A percentile compares a stretch with the other conserved stretches of the same genome.
Evolutionary conservation across 306 rosid species (phyloP).

Genomic region (Senna siamea): DNA sequence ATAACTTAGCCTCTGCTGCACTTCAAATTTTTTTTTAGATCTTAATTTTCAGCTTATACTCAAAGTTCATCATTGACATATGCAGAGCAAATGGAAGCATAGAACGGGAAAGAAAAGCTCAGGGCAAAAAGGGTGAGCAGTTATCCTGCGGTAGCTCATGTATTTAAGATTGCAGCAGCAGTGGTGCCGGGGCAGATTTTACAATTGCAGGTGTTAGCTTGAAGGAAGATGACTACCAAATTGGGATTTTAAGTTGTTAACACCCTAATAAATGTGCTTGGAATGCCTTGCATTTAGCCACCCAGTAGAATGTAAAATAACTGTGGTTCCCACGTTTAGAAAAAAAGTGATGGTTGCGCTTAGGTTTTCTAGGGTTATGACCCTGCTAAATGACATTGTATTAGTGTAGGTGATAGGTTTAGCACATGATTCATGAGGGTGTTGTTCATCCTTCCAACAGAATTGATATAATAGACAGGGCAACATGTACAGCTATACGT

Average conservation of each 20-base stretch:
- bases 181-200: slow-evolving; percentile 40
- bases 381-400: slow-evolving; percentile 44
- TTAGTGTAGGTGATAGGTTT: slow-evolving; percentile 56
- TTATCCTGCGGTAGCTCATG: slow-evolving; percentile 25
- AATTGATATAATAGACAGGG: slow-evolving; percentile 41
- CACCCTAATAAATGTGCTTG: slow-evolving; percentile 44
- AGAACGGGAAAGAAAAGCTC: slow-evolving; percentile 61
- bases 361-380: slow-evolving; percentile 46
- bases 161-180: slow-evolving; percentile 32
- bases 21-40: background rate
- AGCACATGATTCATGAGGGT: slow-evolving; percentile 56
- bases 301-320: slow-evolving; percentile 55
- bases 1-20: slow-evolving; percentile 34
- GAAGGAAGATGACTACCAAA: slow-evolving; percentile 45
- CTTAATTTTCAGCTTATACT: background rate
- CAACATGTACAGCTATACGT: slow-evolving; percentile 75
- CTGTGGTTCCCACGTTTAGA: slow-evolving; percentile 52
- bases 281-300: slow-evolving; percentile 40
- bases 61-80: slow-evolving; percentile 8
- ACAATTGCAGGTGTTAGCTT: slow-evolving; percentile 30
- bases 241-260: slow-evolving; percentile 38
- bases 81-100: slow-evolving; percentile 84
- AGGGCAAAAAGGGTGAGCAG: slow-evolving; percentile 39
- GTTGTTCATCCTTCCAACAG: slow-evolving; percentile 42
- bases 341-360: slow-evolving; percentile 24